Base-by-base conservation (phyloP, 2,329 filamentous ascomycete species). In the Drechslerella stenobrocha region DNA sequence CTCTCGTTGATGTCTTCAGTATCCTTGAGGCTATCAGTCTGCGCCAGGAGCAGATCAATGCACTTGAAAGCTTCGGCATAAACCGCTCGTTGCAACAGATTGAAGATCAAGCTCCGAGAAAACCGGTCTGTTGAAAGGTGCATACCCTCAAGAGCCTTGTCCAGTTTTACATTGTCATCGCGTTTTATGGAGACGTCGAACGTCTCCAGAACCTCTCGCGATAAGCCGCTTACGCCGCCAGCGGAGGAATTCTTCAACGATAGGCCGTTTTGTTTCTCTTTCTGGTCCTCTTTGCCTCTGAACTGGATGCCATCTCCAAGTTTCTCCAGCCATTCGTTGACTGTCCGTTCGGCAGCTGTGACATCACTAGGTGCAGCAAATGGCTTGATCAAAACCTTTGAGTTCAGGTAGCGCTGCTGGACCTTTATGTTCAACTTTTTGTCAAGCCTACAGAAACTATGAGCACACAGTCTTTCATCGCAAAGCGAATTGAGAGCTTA, bases 1-100 rank as follows among this genome's bases (percentile, higher is more conserved):
- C 93, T 87, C 73, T 87, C 86, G 77, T 97, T 96, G 74, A 98
- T 90, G 74, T 97, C 93, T 72, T 95, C 89, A 1, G 88, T 83
- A 74, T 96, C 91, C 50, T 95, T 86, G 1, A 97, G 81, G 0
- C 83, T 85, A 44, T 84, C 82, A 52, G 93, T 81, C 40, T 85
- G 82, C 8, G 80, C 78, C 1, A 98, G 76, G 1, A 97, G 81
- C 61, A 82, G 82, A n/a, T 82, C 78, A 50, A 96, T 87, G 73
- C 85, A 90, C 22, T 80, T 77, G 73, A 82, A 86, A 0, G 88
- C 84, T 51, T 84, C 83, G 60, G 82, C 82, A 2, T 87, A 86
- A 60, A 93, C 89, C 0, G 88, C 82, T 66, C 89, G 81, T 77
- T 96, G 86, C 59, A 96, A 77, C 53, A 93, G 79, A 78, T 90